phyloP scores from a whole-genome alignment of 2,329 filamentous ascomycete species.

The Piedraia hortae region DNA sequence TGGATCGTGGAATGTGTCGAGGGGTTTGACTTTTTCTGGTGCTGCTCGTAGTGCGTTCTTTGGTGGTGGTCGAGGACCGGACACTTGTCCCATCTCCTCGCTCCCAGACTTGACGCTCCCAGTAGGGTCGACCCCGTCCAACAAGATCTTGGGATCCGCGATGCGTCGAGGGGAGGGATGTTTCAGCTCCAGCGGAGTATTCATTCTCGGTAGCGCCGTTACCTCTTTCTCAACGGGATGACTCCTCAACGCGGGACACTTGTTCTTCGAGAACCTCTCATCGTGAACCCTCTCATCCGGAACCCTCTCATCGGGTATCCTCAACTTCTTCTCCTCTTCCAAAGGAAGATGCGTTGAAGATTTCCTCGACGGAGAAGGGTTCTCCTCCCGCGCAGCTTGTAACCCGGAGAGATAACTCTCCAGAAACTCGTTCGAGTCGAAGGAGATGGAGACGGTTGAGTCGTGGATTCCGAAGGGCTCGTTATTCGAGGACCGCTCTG shows the following conservation, averaged over 20 bases:
- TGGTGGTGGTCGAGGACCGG: too few species aligned
- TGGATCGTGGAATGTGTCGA: conserved; percentile 7
- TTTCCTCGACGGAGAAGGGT: conserved; percentile 2
- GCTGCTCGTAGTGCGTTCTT: conserved; percentile 10
- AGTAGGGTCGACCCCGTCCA: conserved; percentile 12
- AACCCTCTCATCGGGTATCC: conserved; percentile 7
- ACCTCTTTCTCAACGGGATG: conserved; percentile 8
- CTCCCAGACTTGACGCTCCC: too few species aligned
- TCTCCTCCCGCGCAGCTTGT: conserved; percentile 4
- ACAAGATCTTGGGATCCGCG: conserved; percentile 8
- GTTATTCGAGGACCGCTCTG: too few species aligned
- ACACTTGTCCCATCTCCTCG: too few species aligned
- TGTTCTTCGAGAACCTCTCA: conserved; percentile 6
- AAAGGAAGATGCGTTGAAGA: conserved; percentile 2
- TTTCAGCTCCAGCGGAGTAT: too few species aligned
- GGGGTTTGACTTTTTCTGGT: conserved; percentile 8
- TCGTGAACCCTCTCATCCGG: conserved; percentile 6
- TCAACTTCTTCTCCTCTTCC: too few species aligned
- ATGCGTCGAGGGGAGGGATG: conserved; percentile 9
- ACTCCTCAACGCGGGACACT: conserved; percentile 5
- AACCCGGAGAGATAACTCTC: conserved; percentile 9
- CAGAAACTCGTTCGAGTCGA: conserved; percentile 7
- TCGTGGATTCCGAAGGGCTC: too few species aligned
- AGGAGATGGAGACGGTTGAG: conserved; percentile 11
- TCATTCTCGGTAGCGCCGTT: too few species aligned